Percentiles rank a stretch among this genome's conserved stretches.
Conservation (phyloP, 257 asterid genomes). For the Rhazya stricta region DNA sequence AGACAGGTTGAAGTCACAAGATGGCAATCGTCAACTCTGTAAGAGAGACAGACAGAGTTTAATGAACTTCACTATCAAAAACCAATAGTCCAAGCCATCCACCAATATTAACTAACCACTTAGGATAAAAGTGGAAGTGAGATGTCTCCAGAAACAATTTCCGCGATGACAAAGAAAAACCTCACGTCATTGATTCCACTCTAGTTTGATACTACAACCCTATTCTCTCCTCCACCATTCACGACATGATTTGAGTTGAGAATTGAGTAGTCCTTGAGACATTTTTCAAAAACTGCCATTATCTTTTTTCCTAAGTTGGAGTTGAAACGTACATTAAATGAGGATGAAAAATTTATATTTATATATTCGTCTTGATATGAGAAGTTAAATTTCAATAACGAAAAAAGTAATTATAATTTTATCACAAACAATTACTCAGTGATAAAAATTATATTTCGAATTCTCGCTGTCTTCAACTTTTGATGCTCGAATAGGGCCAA, state of each 20-base stretch:
- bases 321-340: too few relatives aligned
- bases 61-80: not conserved
- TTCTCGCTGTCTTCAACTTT: not conserved
- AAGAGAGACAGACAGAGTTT: constrained; percentile 2
- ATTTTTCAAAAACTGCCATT: too few relatives aligned
- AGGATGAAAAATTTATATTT: too few relatives aligned
- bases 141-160: not conserved
- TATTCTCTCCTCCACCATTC: constrained; percentile 43
- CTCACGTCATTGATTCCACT: not conserved
- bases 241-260: constrained; percentile 50
- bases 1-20: too few relatives aligned
- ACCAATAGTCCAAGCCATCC: not conserved
- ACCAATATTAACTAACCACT: constrained; percentile 7
- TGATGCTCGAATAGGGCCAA: not conserved
- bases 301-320: too few relatives aligned
- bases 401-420: too few relatives aligned
- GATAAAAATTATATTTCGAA: too few relatives aligned
- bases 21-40: not conserved
- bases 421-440: too few relatives aligned
- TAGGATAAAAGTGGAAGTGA: constrained; percentile 4
- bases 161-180: not conserved
- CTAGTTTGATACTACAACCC: not conserved
- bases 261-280: not conserved
- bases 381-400: too few relatives aligned
- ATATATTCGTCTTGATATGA: too few relatives aligned